phyloP scores from a whole-genome alignment of 1,139 yeast genomes.

The Geotrichum phurueaensis region DNA sequence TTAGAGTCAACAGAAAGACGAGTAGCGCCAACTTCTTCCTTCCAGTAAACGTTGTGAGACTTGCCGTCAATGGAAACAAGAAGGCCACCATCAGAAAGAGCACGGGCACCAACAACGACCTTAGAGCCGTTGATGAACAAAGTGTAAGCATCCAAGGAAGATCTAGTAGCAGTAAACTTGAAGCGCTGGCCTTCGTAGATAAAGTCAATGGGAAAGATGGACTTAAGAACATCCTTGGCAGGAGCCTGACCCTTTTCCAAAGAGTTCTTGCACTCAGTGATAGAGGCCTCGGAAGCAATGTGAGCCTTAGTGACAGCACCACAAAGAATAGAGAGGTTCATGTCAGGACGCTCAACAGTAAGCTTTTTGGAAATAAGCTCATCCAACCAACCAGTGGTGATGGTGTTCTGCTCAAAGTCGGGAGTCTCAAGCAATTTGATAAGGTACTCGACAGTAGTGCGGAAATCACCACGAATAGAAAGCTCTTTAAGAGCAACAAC shows the following conservation, averaged over 20 bases:
- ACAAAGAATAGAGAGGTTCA: conserved; percentile 81
- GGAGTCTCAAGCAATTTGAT: conserved; percentile 93
- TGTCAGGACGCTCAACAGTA: conserved; percentile 96
- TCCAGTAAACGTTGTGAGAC: conserved; percentile 94
- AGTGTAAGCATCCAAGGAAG: conserved; percentile 78
- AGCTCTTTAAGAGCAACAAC: conserved; percentile 95
- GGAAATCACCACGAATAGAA: conserved; percentile 95
- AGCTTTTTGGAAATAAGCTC: conserved; percentile 87
- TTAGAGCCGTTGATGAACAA: conserved; percentile 90
- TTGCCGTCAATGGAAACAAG: conserved; percentile 84
- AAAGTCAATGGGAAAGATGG: conserved; percentile 87
- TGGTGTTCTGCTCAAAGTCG: conserved; percentile 90
- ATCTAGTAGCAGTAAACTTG: conserved; percentile 91
- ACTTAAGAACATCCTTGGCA: conserved; percentile 67
- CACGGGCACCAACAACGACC: conserved; percentile 77
- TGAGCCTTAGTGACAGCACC: conserved; percentile 97
- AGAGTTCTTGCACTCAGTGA: conserved; percentile 59
- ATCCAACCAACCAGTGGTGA: conserved; percentile 98
- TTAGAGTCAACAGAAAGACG: conserved; percentile 91
- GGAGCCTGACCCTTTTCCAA: conserved; percentile 96
- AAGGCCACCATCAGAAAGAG: conserved; percentile 90
- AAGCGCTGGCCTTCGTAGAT: conserved; percentile 90
- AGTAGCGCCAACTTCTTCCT: conserved; percentile 95
- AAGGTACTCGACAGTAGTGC: conserved; percentile 94
- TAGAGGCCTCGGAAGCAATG: conserved; percentile 66